Base-by-base conservation (phyloP, 2,329 filamentous ascomycete species). In the Alternaria brassicae region DNA sequence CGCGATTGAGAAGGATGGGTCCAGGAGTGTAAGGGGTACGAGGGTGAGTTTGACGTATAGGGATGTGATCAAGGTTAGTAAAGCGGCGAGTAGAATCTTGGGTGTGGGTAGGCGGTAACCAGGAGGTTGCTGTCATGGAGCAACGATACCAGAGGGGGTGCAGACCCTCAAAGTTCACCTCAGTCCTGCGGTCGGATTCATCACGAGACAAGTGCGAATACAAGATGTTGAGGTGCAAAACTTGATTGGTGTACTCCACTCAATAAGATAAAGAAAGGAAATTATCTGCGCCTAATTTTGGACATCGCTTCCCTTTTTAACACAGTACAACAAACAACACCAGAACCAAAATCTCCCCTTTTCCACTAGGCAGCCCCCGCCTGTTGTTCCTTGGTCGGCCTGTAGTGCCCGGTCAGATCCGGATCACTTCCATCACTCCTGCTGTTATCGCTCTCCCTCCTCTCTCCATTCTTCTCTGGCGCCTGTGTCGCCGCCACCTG, bases 21-120 rank as follows among this genome's bases (percentile, higher is more conserved):
- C 89, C 2, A 78, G 77, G 40, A 89, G 86, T 71, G 69, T 81
- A 51, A 84, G 91, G 40, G 77, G 80, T 41, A 88, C 83, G 10
- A 85, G 91, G 56, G 86, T 88, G 25, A 93, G 91, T 77, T 80
- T 94, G 65, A 95, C 91, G 1, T 94, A 95, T 74, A 85, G 94
- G 65, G 93, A 98, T 80, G 94, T 98, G 39, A 80, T 94, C 66
- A 76, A 68, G 58, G 74, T 76, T 23, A 76, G 72, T 44, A 65
- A 58, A 2, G 74, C 72, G 5, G 74, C 70, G 19, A 72, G 62
- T n/a, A 73, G 73, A 49, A 71, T 76, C 2, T 48, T 77, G 37
- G 73, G 73, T 4, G 65, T 72, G 12, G 59, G 53, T 5, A 41
- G 37, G 10, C 34, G 49, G 25, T 40, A 4, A 37, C 4, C 0